Evolutionary conservation across 768 basidiomycete genomes (phyloP), one percentile per base, ranked within the genome.

Genomic region (Boletus subparvulus): DNA sequence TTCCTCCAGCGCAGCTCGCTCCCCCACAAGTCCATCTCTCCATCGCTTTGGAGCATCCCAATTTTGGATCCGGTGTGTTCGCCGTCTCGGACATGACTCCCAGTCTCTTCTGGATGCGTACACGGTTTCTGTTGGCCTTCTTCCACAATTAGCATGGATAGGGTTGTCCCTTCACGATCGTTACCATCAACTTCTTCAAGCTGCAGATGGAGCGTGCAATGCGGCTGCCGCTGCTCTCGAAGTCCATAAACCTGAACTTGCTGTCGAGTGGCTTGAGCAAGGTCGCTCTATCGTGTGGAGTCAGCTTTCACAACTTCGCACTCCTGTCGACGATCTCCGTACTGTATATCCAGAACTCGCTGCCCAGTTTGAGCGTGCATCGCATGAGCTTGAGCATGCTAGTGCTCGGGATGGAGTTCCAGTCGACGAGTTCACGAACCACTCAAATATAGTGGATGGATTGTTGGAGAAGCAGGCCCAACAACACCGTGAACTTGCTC

Each of bases 231-330:
- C 49, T 9, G 47, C 47, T 17, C 32, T 48, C 32, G 10, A 49
- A 4, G 24, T 3, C 3, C 13, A 19, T 8, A 28, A 4, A 13
- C 47, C 30, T 7, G 54, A 33, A 14, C 39, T 49, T 12, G 54
- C 54, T 19, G 46, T 50, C 24, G 49, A 50, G 26, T 50, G 49
- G 49, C 49, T 50, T 5, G 49, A 36, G 12, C 49, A 50, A 39
- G 39, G 49, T 10, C 49, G 49, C 5, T 50, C 49, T 3, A 28
- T 50, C 17, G n/a, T 50, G 19, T 50, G 49, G 49, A 41, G 11
- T 19, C 49, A 50, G 6, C 28, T 50, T 3, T 39, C 28, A 30
- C 49, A 50, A 28, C 49, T 50, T 14, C 49, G 49, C 11, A 41
- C 28, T n/a, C 49, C 40, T 3, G 14, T 42, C 3, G 50, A 51